Conservation (phyloP, 768 basidiomycete genomes). For the Podaxis sp. region DNA sequence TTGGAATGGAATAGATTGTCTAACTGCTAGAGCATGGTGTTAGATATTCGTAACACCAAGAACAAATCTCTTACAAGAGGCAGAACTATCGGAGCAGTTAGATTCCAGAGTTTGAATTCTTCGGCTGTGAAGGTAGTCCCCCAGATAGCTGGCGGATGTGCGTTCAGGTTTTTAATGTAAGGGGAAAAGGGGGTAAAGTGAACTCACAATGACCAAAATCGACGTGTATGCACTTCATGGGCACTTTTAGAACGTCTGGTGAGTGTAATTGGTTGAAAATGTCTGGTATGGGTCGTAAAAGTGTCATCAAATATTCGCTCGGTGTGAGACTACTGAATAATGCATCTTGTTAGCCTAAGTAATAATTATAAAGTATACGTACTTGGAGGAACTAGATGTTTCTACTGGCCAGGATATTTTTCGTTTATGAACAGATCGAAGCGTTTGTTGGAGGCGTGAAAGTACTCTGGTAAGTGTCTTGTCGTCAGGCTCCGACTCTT, state of each 20-base stretch:
- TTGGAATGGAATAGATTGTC: conserved; percentile 11
- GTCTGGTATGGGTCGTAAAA: conserved; percentile 18
- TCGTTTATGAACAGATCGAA: conserved; percentile 17
- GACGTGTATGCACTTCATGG: conserved; percentile 17
- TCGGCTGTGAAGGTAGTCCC: conserved; percentile 15
- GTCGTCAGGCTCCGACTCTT: not conserved
- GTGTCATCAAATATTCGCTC: conserved; percentile 15
- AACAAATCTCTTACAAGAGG: conserved; percentile 9
- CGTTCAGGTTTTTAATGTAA: not conserved
- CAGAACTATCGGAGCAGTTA: conserved; percentile 15
- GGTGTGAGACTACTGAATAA: conserved; percentile 9
- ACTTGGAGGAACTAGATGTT: conserved; percentile 6
- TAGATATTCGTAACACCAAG: not conserved
- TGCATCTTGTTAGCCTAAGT: not conserved
- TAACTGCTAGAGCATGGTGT: not conserved
- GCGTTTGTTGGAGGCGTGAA: not conserved
- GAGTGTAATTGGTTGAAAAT: conserved; percentile 20
- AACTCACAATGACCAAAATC: conserved; percentile 18
- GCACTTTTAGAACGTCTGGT: conserved; percentile 14
- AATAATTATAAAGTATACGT: not conserved
- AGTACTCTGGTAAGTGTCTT: not conserved
- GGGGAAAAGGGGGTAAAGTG: not conserved
- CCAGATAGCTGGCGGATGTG: conserved; percentile 7
- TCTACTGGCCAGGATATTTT: conserved; percentile 17
- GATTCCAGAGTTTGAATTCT: not conserved